phyloP scores from a whole-genome alignment of 2,329 filamentous ascomycete genomes.

The Fusarium chaquense region DNA sequence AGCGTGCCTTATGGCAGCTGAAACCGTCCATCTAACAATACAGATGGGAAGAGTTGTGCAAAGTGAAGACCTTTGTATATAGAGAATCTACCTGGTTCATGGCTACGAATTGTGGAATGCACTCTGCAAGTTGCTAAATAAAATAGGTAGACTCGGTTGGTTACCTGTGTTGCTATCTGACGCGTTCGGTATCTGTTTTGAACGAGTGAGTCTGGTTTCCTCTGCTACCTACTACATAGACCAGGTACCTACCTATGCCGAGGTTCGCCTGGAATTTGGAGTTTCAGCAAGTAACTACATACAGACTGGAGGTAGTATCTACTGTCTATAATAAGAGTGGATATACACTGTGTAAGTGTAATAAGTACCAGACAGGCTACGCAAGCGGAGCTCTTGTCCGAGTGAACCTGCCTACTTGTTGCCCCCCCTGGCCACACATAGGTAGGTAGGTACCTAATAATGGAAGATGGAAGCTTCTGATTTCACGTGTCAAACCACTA shows the following conservation, averaged over 20 bases:
- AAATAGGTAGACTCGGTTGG: not conserved
- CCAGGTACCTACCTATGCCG: slow-evolving; percentile 6
- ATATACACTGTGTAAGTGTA: slow-evolving; percentile 4
- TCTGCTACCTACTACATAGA: not conserved
- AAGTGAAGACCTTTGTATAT: slow-evolving; percentile 40
- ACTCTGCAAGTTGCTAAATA: not conserved
- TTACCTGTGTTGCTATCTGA: not conserved
- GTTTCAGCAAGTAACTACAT: not conserved
- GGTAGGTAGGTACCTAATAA: slow-evolving; percentile 4
- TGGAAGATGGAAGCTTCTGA: slow-evolving; percentile 37
- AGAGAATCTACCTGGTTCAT: slow-evolving; percentile 32
- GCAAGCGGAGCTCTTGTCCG: slow-evolving; percentile 22
- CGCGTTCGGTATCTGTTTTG: not conserved
- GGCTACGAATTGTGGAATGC: slow-evolving; percentile 1
- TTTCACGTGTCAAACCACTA: slow-evolving; percentile 44
- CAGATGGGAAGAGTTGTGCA: slow-evolving; percentile 27
- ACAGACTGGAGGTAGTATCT: not conserved
- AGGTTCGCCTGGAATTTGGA: slow-evolving; percentile 20
- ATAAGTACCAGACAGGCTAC: not conserved
- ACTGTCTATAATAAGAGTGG: not conserved
- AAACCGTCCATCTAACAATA: slow-evolving; percentile 13
- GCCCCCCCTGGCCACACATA: slow-evolving; percentile 1
- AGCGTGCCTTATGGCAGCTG: slow-evolving; percentile 42
- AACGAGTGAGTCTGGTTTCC: not conserved
- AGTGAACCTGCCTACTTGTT: not conserved